phyloP scores from a whole-genome alignment of 2,329 filamentous ascomycete species.

The Colletotrichum cuscutae region DNA sequence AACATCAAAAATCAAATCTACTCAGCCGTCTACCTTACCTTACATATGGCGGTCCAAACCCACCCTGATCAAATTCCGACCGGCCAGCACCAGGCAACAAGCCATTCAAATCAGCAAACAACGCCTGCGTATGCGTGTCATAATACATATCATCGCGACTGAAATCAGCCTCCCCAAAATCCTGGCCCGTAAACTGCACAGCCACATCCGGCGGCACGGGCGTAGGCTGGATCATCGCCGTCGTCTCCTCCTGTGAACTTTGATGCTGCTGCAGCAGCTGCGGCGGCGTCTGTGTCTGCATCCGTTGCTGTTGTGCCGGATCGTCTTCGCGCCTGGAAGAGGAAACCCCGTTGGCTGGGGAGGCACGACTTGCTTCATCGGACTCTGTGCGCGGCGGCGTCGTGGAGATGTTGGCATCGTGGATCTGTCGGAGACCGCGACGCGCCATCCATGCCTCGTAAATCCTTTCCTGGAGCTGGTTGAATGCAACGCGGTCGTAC shows the following conservation, averaged over 20 bases:
- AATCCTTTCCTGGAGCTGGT: conserved; percentile 3
- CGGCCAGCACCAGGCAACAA: background rate
- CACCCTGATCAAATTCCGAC: background rate
- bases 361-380: background rate
- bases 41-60: background rate
- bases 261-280: background rate
- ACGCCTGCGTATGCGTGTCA: background rate
- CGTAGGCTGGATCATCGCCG: background rate
- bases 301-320: background rate
- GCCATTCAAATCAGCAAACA: background rate
- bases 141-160: background rate
- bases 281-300: background rate
- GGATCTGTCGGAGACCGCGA: conserved; percentile 6
- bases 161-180: background rate
- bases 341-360: background rate
- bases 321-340: background rate
- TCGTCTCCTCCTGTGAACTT: background rate
- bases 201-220: background rate
- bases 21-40: background rate
- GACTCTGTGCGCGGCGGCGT: conserved; percentile 23
- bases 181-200: background rate
- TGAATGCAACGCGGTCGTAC: conserved; percentile 5
- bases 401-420: background rate
- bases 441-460: conserved; percentile 18
- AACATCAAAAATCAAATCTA: too few relatives aligned